Conservation (phyloP, 306 rosid species). For the Cucurbita pepo region DNA sequence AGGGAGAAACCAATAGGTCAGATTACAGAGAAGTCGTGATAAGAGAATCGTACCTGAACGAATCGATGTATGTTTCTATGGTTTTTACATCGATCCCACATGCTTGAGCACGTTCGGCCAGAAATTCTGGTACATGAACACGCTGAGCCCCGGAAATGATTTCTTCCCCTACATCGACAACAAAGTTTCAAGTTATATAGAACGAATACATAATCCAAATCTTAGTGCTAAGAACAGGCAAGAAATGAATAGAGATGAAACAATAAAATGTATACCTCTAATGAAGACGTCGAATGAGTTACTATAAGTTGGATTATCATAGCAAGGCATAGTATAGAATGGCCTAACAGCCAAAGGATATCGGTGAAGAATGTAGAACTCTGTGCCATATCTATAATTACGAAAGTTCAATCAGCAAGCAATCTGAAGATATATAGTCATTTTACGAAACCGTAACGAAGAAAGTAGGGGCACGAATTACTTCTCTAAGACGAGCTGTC, state of each 20-base stretch:
- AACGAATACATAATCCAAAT: neutral
- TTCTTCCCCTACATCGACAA: constrained; percentile 52
- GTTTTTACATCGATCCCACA: constrained; percentile 66
- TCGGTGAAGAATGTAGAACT: constrained; percentile 80
- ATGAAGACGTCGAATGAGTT: constrained; percentile 94
- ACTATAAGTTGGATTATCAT: constrained; percentile 54
- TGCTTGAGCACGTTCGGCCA: constrained; percentile 61
- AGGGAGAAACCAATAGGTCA: neutral
- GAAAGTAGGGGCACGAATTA: constrained; percentile 12
- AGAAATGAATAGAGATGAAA: neutral
- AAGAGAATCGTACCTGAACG: constrained; percentile 51
- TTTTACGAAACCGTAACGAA: neutral
- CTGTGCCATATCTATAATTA: constrained; percentile 59
- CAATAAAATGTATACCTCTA: constrained; percentile 40
- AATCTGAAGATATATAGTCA: neutral
- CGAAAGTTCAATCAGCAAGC: neutral
- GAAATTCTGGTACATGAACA: constrained; percentile 58
- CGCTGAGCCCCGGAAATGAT: constrained; percentile 97
- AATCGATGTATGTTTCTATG: constrained; percentile 59
- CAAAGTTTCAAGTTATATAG: neutral
- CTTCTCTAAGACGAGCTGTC: constrained; percentile 75
- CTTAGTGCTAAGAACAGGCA: neutral
- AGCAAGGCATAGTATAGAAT: constrained; percentile 93
- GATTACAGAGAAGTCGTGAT: neutral
- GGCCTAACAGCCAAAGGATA: constrained; percentile 87